Evolutionary conservation across 768 basidiomycete species (phyloP), one percentile per base, ranked within the genome.

Genomic region (Mycena vulgaris): DNA sequence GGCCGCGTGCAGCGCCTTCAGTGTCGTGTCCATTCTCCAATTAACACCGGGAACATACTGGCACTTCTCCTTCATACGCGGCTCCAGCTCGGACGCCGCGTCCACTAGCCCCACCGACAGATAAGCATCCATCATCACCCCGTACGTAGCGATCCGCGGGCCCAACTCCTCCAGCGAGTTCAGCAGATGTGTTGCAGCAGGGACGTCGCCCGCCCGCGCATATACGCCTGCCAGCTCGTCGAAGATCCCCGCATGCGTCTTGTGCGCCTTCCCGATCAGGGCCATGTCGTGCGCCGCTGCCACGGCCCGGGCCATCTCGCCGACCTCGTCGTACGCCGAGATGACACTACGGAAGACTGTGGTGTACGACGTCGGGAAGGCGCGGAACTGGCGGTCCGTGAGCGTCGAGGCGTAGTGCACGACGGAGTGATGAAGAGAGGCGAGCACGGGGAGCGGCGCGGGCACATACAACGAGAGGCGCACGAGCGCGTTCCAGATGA

Each of bases 401-500:
- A 73, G 60, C 37, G 1, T 21, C 35, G 72, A 45, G 25, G 65
- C 37, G 58, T 60, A 73, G 42, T 73, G 72, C 16, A 60, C 65
- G 25, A 40, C 28, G 16, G 68, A 69, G 61, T 63, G 56, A 31
- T 57, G 68, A 0, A 73, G 39, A 1, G 48, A 11, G 21, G 40
- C 33, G 3, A 73, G 64, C 1, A 63, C 21, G 55, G 40, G 51
- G 42, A 67, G 61, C 25, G 66, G 40, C 5, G 3, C 30, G 21
- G 67, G 58, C 21, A 59, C 13, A 11, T n/a, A n/a, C 37, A 56
- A 39, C 25, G 61, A 30, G 49, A 73, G 64, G 47, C 65, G 72
- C n/a, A 73, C 56, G 19, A 73, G 64, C 6, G 72, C 68, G 52
- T 73, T 64, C 72, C 72, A 73, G 6, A 70, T 33, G n/a, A 73